These are phyloP conservation scores for Ophiostoma pallidulum DNA, from an alignment of 2,329 filamentous ascomycete genomes.

Conservation along the genomic window DNA sequence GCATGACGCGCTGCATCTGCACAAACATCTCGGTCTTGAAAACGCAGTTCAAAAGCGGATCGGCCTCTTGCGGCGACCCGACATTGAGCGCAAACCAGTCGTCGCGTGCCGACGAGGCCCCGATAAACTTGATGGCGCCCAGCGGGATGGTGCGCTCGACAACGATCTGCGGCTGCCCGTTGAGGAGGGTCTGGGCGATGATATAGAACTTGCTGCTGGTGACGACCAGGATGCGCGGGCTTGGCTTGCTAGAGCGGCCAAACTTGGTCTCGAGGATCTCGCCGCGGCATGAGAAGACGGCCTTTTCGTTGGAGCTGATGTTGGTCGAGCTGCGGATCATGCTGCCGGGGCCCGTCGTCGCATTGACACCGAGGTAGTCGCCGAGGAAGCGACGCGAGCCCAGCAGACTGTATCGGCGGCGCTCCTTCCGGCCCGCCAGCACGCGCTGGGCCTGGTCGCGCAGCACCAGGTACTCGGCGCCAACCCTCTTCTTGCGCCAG, in stretches of 20 bases:
- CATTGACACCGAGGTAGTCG: slow-evolving; percentile 86
- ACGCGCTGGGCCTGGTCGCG: slow-evolving; percentile 80
- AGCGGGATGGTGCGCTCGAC: slow-evolving; percentile 75
- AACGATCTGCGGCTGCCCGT: slow-evolving; percentile 70
- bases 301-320: slow-evolving; percentile 61
- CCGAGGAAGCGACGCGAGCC: slow-evolving; percentile 89
- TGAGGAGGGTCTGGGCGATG: slow-evolving; percentile 72
- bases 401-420: slow-evolving; percentile 79
- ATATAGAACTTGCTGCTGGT: slow-evolving; percentile 84
- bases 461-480: slow-evolving; percentile 78
- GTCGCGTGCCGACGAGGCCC: slow-evolving; percentile 71
- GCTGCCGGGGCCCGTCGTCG: slow-evolving; percentile 67
- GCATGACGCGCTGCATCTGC: slow-evolving; percentile 71
- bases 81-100: slow-evolving; percentile 95
- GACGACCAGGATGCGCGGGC: slow-evolving; percentile 73
- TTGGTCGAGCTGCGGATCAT: slow-evolving; percentile 68
- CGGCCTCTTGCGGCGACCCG: slow-evolving; percentile 82
- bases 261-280: slow-evolving; percentile 91
- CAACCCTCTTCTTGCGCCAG: slow-evolving; percentile 88
- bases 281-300: slow-evolving; percentile 82
- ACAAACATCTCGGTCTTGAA: slow-evolving; percentile 98
- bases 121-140: slow-evolving; percentile 80
- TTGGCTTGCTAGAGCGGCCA: slow-evolving; percentile 88
- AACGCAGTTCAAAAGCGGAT: slow-evolving; percentile 86
- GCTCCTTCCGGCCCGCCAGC: slow-evolving; percentile 78